Conservation (phyloP, 1,284 basidiomycete species). For the Peniophora sp. region DNA sequence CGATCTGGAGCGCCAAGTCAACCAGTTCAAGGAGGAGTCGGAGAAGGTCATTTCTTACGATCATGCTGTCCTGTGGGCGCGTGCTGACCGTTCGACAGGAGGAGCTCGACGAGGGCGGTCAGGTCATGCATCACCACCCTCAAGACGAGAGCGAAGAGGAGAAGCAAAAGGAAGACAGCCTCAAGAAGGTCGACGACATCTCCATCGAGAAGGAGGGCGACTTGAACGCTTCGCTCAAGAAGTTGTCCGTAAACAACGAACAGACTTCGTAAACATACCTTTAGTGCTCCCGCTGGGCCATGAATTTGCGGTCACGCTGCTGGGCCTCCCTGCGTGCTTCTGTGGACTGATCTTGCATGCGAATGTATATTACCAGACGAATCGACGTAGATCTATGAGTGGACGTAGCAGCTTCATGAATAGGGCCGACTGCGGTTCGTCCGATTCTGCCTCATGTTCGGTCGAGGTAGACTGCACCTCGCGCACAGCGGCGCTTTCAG, state of each 20-base stretch:
- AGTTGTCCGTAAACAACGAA: constrained; percentile 9
- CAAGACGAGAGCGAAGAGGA: constrained; percentile 10
- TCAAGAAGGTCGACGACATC: constrained; percentile 22
- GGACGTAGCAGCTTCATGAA: too few relatives aligned
- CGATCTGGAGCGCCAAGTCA: constrained; percentile 54
- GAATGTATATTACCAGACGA: too few relatives aligned
- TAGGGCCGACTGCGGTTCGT: too few relatives aligned
- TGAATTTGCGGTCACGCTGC: too few relatives aligned
- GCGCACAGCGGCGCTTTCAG: too few relatives aligned
- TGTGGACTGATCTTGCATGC: too few relatives aligned
- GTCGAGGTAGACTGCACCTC: too few relatives aligned
- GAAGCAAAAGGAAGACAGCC: constrained; percentile 11
- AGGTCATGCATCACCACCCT: constrained; percentile 45
- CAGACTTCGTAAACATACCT: too few relatives aligned
- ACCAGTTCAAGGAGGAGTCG: constrained; percentile 74
- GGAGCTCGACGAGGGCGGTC: constrained; percentile 18
- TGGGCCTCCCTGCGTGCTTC: too few relatives aligned
- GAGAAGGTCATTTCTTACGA: constrained; percentile 42
- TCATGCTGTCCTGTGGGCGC: not conserved
- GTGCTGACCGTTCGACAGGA: constrained; percentile 14
- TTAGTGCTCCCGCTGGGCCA: too few relatives aligned
- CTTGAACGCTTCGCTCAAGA: constrained; percentile 14
- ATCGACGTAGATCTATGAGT: too few relatives aligned
- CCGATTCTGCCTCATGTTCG: too few relatives aligned
- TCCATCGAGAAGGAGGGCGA: constrained; percentile 14